Percentiles rank a stretch among this genome's conserved stretches.
Evolutionary conservation across 306 rosid species (phyloP).

Genomic region (Quercus suber): DNA sequence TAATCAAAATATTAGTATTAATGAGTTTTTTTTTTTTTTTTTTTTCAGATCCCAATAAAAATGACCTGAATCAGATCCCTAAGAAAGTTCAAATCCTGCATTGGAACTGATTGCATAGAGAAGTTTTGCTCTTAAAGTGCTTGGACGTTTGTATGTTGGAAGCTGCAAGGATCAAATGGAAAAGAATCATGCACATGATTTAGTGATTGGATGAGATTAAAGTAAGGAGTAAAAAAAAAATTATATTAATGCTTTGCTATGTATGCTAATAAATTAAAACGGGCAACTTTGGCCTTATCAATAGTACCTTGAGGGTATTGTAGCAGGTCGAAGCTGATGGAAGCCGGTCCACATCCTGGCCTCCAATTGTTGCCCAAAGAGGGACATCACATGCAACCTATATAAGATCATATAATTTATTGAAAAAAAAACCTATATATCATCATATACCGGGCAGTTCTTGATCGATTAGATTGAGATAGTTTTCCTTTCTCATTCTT

Average conservation of each 20-base stretch:
- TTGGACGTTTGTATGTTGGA: conserved; percentile 89
- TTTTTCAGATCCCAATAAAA: background rate
- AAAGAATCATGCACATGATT: conserved; percentile 14
- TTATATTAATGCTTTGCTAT: conserved; percentile 3
- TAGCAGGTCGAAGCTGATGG: conserved; percentile 99
- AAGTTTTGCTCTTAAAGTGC: conserved; percentile 84
- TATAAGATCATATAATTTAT: conserved; percentile 6
- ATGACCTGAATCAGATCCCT: conserved; percentile 41
- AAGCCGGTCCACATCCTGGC: conserved; percentile 97
- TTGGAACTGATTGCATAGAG: conserved; percentile 89
- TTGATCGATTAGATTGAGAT: conserved; percentile 6
- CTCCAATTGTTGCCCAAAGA: conserved; percentile 87
- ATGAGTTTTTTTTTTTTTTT: too few species aligned
- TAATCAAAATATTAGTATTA: too few species aligned
- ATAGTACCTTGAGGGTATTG: conserved; percentile 84
- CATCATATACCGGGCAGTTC: conserved; percentile 5
- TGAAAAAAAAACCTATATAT: conserved; percentile 41
- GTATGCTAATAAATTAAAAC: background rate
- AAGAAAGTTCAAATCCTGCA: conserved; percentile 97
- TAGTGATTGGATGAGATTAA: conserved; percentile 14
- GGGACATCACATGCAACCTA: conserved; percentile 89
- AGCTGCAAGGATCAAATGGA: conserved; percentile 52
- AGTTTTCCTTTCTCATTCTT: conserved; percentile 1
- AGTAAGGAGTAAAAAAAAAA: conserved; percentile 1
- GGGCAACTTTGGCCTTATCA: conserved; percentile 9